Base-by-base conservation (phyloP, 2,329 filamentous ascomycete genomes). In the Raffaelea albimanens region DNA sequence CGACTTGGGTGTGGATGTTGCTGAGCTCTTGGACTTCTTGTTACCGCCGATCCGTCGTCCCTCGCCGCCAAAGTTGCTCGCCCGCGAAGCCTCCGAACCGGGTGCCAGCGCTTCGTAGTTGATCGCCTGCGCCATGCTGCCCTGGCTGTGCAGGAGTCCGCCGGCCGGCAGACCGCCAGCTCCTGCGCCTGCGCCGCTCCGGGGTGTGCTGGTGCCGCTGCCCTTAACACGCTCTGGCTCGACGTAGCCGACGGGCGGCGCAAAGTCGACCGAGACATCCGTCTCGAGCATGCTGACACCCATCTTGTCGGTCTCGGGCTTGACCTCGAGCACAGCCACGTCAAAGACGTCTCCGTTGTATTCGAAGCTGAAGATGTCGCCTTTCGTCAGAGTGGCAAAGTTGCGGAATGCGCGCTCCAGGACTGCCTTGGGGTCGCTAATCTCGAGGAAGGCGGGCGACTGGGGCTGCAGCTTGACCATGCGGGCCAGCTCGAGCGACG, bases 401-500 rank as follows among this genome's bases (percentile, higher is more conserved):
- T 94, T 94, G 40, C 91, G 83, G 67, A 98, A 96, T 0, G 89
- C 91, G 58, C 93, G 93, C 67, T 98, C 93, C 25, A 98, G 80
- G 13, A 98, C 93, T 38, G 93, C 93, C 68, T 95, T 96, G 20
- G 93, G 93, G 59, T 98, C 93, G 58, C 85, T 91, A 62, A 98
- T 97, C 41, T 97, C 91, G 53, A 98, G 84, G 67, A 98, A 98
- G 57, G 84, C 85, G 45, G 86, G 82, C 20, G 87, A 90, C 67
- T 98, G 93, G 0, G 93, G 87, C 69, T 98, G 91, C 9, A 98
- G 79, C 68, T 98, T 98, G 70, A 98, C 94, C 65, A 95, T 84
- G 53, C 83, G 83, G 31, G 93, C 93, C 0, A 91, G 82, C 44
- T 90, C 87, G 16, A 98, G 78, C 39, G 95, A 91, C 2, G 93